phyloP scores from a whole-genome alignment of 2,329 filamentous ascomycete genomes.

The Calonectria fujianensis region DNA sequence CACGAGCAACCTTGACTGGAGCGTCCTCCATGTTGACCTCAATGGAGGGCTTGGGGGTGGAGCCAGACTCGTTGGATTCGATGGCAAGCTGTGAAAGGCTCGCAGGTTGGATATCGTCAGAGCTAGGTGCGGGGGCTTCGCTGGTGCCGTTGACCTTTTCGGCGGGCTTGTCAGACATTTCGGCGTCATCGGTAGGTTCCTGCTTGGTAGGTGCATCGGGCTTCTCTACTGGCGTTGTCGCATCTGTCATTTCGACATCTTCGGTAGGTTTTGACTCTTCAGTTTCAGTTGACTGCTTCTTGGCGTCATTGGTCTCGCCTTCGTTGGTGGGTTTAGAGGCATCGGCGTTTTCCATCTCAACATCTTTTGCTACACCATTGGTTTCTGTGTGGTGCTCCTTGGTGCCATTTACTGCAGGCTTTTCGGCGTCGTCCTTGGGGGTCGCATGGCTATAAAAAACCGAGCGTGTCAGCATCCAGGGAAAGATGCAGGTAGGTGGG shows the following conservation, averaged over 20 bases:
- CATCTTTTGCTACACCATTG: conserved; percentile 54
- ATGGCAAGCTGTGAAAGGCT: conserved; percentile 64
- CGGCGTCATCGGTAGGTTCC: conserved; percentile 50
- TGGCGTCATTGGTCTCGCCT: conserved; percentile 37
- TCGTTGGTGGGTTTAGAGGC: conserved; percentile 43
- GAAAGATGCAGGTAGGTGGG: conserved; percentile 23
- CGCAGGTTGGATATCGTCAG: conserved; percentile 61
- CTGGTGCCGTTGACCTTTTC: conserved; percentile 45
- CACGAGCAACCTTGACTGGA: conserved; percentile 78
- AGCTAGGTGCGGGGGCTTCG: conserved; percentile 48
- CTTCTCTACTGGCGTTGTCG: conserved; percentile 39
- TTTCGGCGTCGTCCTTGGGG: conserved; percentile 49
- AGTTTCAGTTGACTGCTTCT: conserved; percentile 40
- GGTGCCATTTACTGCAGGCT: conserved; percentile 54
- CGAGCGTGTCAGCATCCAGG: conserved; percentile 52
- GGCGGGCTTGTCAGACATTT: conserved; percentile 45
- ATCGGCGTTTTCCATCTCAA: conserved; percentile 48
- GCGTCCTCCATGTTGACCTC: conserved; percentile 75
- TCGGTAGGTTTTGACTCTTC: conserved; percentile 43
- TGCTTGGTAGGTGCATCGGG: conserved; percentile 35
- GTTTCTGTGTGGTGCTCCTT: conserved; percentile 44
- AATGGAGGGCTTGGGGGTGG: conserved; percentile 55
- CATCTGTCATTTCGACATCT: conserved; percentile 55
- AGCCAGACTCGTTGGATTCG: conserved; percentile 59
- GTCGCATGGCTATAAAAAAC: conserved; percentile 54